Percentiles rank a stretch among this genome's conserved stretches.
These are phyloP conservation scores for Fusarium chuoi DNA, from an alignment of 2,329 filamentous ascomycete species.

Conservation along the genomic window DNA sequence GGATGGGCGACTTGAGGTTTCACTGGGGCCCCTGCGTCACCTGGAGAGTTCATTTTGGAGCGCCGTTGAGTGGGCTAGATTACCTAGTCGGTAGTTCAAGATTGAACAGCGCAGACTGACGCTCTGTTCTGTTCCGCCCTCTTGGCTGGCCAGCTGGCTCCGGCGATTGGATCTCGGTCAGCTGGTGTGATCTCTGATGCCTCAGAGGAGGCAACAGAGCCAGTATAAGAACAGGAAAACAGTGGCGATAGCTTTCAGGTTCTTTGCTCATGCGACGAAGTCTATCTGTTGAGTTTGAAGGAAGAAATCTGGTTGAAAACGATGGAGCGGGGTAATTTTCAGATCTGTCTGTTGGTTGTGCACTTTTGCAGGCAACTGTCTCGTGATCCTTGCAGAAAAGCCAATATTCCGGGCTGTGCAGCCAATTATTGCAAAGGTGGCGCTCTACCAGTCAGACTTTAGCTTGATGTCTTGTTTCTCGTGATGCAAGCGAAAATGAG, in stretches of 20 bases:
- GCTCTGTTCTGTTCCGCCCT: fast-evolving
- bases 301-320: no score
- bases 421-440: neutral
- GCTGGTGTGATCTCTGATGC: fast-evolving
- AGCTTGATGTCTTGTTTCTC: neutral
- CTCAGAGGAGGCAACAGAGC: no score
- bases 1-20: no score
- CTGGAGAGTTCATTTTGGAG: neutral
- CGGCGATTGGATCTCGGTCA: neutral
- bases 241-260: fast-evolving
- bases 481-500: no score
- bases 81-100: fast-evolving
- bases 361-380: neutral
- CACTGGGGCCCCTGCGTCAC: fast-evolving
- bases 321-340: neutral
- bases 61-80: fast-evolving
- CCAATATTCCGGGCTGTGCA: neutral
- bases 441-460: no score
- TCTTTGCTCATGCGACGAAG: neutral
- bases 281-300: fast-evolving
- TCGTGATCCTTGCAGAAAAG: neutral
- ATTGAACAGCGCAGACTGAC: neutral
- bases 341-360: neutral
- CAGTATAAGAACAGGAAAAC: fast-evolving
- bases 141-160: neutral